Evolutionary conservation across 176 grass and related monocot genomes (phyloP), one percentile per base, ranked within the genome.

Genomic region (bread wheat (Triticum aestivum)): DNA sequence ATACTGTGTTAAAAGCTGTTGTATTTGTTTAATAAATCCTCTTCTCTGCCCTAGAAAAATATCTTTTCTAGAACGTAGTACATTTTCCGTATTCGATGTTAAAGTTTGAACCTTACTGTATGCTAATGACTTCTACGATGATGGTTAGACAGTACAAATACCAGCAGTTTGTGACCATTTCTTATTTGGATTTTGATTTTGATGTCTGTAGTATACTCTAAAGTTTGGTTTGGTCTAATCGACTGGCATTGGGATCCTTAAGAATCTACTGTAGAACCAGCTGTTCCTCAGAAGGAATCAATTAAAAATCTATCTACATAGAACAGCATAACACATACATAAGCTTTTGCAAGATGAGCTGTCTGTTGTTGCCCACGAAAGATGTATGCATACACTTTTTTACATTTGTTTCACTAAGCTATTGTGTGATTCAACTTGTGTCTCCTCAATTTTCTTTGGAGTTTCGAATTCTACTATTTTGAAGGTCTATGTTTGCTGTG

Each of bases 41-140:
- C 42, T 56, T 70, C 66, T 56, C 71, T 23, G n/a, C 13, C 39
- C 41, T 74, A 8, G 29, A 73, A 27, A 23, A 4, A 45, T 27
- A 1, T 24, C 27, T 27, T 42, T 45, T 45, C 32, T 69, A 20
- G 20, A 70, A 35, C 4, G 20, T 52, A 82, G 2, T 69, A 11
- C 54, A 45, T 18, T 39, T 85, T 84, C 37, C 2, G 23, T 10
- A 9, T 69, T 69, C 1, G 17, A 18, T 29, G 47, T 75, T 76
- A 27, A 49, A 87, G 65, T 73, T 79, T 72, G 38, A 74, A 79
- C 21, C 4, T 79, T 83, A 26, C 7, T 74, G n/a, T n/a, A 54
- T 65, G 24, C 26, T 83, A 65, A 51, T 69, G 11, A 64, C 2
- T 73, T 86, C 5, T 65, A 37, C 5, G 15, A 51, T 81, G 39